Percentiles rank a stretch among this genome's conserved stretches.
phyloP scores from a whole-genome alignment of 2,329 filamentous ascomycete species.

The Zymoseptoria ardabiliae region DNA sequence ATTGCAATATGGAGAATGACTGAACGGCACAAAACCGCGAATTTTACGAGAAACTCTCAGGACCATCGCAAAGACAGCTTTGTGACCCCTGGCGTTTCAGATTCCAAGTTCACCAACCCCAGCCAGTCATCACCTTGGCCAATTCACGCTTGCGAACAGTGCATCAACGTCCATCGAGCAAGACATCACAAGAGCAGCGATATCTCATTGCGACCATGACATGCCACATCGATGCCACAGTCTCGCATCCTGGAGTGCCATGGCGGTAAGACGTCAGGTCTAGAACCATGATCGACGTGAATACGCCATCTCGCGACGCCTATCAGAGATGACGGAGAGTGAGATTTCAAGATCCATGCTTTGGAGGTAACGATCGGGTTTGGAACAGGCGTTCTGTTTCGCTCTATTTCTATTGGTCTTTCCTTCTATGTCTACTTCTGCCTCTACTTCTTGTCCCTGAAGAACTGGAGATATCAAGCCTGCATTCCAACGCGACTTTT shows the following conservation, averaged over 20 bases:
- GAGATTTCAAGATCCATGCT: not conserved
- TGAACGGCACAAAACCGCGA: too few species aligned
- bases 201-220: not conserved
- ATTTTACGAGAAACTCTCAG: too few species aligned
- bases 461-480: not conserved
- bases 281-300: too few species aligned
- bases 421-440: not conserved
- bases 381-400: not conserved
- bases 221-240: not conserved
- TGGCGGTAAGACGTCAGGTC: not conserved
- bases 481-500: not conserved
- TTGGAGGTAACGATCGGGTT: not conserved
- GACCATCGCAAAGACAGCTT: too few species aligned
- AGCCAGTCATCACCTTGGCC: not conserved
- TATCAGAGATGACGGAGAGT: not conserved
- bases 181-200: not conserved
- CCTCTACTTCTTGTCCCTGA: not conserved
- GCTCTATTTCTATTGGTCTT: not conserved
- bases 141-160: not conserved
- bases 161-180: not conserved
- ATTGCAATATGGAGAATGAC: too few species aligned
- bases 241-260: not conserved
- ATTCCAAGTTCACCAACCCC: not conserved
- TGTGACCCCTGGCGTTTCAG: not conserved
- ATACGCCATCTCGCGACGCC: not conserved